Evolutionary conservation across 108 stramenopile genomes (phyloP).

Genomic region (Ochromonas danica): DNA sequence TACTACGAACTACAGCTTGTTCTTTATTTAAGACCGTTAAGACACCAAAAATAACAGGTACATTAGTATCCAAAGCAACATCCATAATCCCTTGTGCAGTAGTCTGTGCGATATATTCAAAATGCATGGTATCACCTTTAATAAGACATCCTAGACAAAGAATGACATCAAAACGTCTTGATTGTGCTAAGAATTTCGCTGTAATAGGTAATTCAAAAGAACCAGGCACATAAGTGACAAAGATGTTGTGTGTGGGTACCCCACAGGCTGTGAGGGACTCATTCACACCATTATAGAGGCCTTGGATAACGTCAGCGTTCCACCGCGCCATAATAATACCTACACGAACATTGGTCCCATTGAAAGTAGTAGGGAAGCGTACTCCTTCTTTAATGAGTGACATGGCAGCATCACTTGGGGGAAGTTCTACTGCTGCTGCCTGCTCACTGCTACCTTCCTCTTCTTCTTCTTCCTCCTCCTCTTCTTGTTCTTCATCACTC

Average conservation of each 20-base stretch:
- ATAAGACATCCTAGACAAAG: slow-evolving; percentile 89
- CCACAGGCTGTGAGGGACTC: not conserved
- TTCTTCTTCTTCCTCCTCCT: not conserved
- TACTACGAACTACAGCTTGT: slow-evolving; percentile 46
- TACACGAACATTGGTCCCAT: slow-evolving; percentile 52
- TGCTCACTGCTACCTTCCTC: not conserved
- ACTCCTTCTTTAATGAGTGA: slow-evolving; percentile 10
- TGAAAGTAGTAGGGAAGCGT: slow-evolving; percentile 19
- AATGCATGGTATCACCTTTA: slow-evolving; percentile 98
- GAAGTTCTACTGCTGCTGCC: not conserved
- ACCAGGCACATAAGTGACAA: slow-evolving; percentile 88
- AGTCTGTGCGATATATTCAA: slow-evolving; percentile 95
- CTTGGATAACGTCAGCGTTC: slow-evolving; percentile 52
- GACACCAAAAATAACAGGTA: slow-evolving; percentile 82
- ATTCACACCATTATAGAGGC: slow-evolving; percentile 33
- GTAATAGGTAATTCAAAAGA: slow-evolving; percentile 92
- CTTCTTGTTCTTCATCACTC: not conserved
- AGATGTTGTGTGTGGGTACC: slow-evolving; percentile 40
- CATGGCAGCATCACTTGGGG: not conserved
- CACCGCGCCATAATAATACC: slow-evolving; percentile 57
- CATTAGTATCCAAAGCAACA: slow-evolving; percentile 74
- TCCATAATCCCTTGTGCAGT: slow-evolving; percentile 88
- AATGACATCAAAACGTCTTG: slow-evolving; percentile 91
- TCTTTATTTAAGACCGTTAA: slow-evolving; percentile 57
- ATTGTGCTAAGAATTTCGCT: slow-evolving; percentile 80